Percentiles rank a stretch among this genome's conserved stretches.
Evolutionary conservation across 306 rosid species (phyloP).

Genomic region (Acmispon strigosus): DNA sequence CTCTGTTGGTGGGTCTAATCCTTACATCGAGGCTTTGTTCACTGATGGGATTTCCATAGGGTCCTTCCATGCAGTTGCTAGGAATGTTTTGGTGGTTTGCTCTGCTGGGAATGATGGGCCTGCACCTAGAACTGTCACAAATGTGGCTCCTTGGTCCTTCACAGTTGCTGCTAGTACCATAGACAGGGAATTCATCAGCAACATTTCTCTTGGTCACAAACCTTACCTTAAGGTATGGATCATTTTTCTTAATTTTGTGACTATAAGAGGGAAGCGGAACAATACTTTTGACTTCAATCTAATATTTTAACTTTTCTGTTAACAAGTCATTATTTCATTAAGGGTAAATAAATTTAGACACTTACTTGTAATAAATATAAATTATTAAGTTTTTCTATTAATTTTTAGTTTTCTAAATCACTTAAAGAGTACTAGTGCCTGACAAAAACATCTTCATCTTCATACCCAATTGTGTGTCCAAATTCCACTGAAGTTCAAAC

Average conservation of each 20-base stretch:
- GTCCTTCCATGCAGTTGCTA: slow-evolving; percentile 49
- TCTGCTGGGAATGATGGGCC: slow-evolving; percentile 45
- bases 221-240: slow-evolving; percentile 23
- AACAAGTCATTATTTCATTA: too few relatives aligned
- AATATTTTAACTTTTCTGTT: too few relatives aligned
- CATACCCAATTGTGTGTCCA: too few relatives aligned
- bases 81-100: slow-evolving; percentile 16
- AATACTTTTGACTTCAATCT: too few relatives aligned
- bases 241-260: not conserved
- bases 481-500: too few relatives aligned
- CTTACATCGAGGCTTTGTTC: slow-evolving; percentile 2
- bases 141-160: slow-evolving; percentile 56
- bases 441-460: too few relatives aligned
- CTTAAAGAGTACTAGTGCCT: too few relatives aligned
- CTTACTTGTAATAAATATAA: too few relatives aligned
- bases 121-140: slow-evolving; percentile 19
- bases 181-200: slow-evolving; percentile 36
- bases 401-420: too few relatives aligned
- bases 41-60: slow-evolving; percentile 42
- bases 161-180: slow-evolving; percentile 64
- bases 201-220: slow-evolving; percentile 31
- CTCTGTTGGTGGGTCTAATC: slow-evolving; percentile 34
- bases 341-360: too few relatives aligned
- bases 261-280: not conserved
- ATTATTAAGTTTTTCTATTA: too few relatives aligned